Evolutionary conservation across 2,329 filamentous ascomycete species (phyloP).

Genomic region (Penicillium sp.): DNA sequence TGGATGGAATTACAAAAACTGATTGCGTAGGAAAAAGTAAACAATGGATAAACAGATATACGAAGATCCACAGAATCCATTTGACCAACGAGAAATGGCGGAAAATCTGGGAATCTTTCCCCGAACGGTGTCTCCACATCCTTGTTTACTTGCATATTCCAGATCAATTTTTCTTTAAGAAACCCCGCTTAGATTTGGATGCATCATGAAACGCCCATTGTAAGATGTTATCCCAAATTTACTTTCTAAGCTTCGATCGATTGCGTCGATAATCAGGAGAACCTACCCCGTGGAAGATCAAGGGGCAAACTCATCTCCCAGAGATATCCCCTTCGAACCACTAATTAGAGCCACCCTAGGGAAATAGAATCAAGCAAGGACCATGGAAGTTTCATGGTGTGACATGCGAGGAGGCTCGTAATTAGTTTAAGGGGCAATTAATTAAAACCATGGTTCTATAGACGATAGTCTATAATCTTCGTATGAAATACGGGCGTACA

Average conservation of each 20-base stretch:
- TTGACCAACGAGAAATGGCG: not conserved
- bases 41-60: not conserved
- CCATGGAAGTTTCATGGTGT: slow-evolving; percentile 12
- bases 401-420: slow-evolving; percentile 27
- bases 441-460: not conserved
- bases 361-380: slow-evolving; percentile 38
- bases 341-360: slow-evolving; percentile 11
- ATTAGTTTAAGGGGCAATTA: not conserved
- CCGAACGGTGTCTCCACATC: not conserved
- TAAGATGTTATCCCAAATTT: not conserved
- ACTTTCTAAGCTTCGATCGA: slow-evolving; percentile 1
- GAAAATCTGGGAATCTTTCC: not conserved
- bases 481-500: not conserved
- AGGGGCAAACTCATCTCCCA: slow-evolving; percentile 7
- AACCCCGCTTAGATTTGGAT: slow-evolving; percentile 11
- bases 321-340: slow-evolving; percentile 19
- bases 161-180: slow-evolving; percentile 7
- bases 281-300: slow-evolving; percentile 14
- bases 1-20: not conserved
- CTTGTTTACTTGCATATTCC: slow-evolving; percentile 14
- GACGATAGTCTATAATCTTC: not conserved
- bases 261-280: slow-evolving; percentile 24
- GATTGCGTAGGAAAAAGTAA: not conserved
- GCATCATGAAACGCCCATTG: slow-evolving; percentile 19
- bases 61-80: not conserved